These are phyloP conservation scores for Chaetomium fimeti DNA, from an alignment of 495 filamentous ascomycete genomes.

Conservation along the genomic window DNA sequence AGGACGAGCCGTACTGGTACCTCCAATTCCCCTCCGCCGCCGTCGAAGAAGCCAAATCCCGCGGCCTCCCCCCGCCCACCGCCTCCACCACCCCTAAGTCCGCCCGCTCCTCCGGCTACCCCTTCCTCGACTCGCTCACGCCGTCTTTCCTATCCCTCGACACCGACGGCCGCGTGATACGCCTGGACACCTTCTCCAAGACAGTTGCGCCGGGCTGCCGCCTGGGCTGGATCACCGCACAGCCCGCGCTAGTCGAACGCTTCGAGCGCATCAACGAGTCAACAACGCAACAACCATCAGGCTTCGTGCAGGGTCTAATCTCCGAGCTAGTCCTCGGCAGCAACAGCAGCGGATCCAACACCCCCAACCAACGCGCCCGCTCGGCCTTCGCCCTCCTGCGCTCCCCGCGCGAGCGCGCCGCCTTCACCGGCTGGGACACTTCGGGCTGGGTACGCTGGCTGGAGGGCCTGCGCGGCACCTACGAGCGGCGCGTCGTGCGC, in stretches of 20 bases:
- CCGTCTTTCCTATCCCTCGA: conserved; percentile 73
- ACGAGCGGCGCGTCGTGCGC: conserved; percentile 74
- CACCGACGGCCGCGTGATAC: conserved; percentile 80
- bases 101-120: conserved; percentile 64
- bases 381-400: conserved; percentile 31
- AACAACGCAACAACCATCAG: conserved; percentile 77
- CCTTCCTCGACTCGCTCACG: conserved; percentile 79
- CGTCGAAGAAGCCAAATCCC: conserved; percentile 49
- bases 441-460: conserved; percentile 90
- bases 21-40: conserved; percentile 77
- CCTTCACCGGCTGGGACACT: conserved; percentile 66
- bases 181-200: conserved; percentile 80
- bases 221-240: conserved; percentile 80
- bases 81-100: conserved; percentile 26
- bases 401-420: conserved; percentile 26
- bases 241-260: conserved; percentile 73
- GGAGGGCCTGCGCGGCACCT: conserved; percentile 71
- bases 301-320: conserved; percentile 82
- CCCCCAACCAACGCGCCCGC: conserved; percentile 36
- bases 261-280: conserved; percentile 66
- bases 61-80: conserved; percentile 24
- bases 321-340: conserved; percentile 70
- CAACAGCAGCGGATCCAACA: conserved; percentile 28
- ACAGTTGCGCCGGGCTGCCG: conserved; percentile 78
- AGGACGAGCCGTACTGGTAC: conserved; percentile 97